Base-by-base conservation (phyloP, 495 filamentous ascomycete genomes). In the Penicillium canariense region DNA sequence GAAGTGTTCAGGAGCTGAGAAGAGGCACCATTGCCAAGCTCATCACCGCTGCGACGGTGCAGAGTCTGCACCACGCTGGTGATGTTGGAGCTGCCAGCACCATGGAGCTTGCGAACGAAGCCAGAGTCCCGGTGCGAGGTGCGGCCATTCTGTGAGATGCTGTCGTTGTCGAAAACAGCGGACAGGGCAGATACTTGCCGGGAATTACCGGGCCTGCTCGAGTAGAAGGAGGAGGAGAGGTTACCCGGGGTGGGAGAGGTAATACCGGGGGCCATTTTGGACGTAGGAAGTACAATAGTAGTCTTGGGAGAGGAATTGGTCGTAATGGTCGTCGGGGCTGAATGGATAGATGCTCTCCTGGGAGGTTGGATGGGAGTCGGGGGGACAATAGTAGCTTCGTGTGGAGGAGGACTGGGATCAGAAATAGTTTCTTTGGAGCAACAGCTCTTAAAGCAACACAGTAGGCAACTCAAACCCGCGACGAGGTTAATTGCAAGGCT, bases 21-120 rank as follows among this genome's bases (percentile, higher is more conserved):
- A 10, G 51, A 63, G 0, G 52, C 52, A 15, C 26, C 20, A 25
- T 30, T 26, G 3, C 64, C 66, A 39, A 69, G 32, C 45, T 69
- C 66, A 31, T 65, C 53, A 11, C 61, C 63, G 31, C 66, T 69
- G 10, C 62, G 57, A 25, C 55, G 59, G 34, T 67, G 63, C 2
- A 65, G 52, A 30, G 54, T 42, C 25, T 69, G 58, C 8, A 69
- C 61, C 14, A 67, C 59, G 26, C 49, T 62, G 36, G 59, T 57
- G 23, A 69, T 61, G 30, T 62, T 62, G 18, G 64, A 65, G 32
- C 47, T 54, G 7, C 55, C 57, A 7, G 39, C 44, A n/a, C 60
- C 52, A 34, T 53, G 46, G 22, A 56, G 22, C 45, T 65, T 71
- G n/a, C 66, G 61, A 0, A 63, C 30, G 28, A 58, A 38, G 11